These are phyloP conservation scores for Usnea hakonensis DNA, from an alignment of 495 filamentous ascomycete species.

Conservation along the genomic window DNA sequence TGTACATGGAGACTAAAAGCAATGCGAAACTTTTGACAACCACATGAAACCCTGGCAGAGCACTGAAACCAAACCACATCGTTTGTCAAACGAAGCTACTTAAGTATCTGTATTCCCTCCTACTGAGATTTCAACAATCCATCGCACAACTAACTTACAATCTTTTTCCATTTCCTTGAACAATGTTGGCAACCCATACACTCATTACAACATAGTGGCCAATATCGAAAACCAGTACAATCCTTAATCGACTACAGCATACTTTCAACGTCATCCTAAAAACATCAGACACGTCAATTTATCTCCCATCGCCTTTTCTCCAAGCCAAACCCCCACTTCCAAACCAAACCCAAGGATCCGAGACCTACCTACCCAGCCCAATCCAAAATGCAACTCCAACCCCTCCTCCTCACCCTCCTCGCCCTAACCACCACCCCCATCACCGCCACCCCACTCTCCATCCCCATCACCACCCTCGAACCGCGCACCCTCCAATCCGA, in stretches of 20 bases:
- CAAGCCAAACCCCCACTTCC: neutral
- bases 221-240: neutral
- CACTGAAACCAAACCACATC: neutral
- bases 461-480: neutral
- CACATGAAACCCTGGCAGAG: neutral
- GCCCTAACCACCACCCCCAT: neutral
- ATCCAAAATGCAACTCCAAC: neutral
- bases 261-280: neutral
- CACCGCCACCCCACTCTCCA: neutral
- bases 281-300: neutral
- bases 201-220: neutral
- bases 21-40: neutral
- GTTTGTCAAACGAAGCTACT: neutral
- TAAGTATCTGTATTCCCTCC: neutral
- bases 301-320: neutral
- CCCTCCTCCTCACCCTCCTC: neutral
- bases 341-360: neutral
- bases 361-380: too few species aligned
- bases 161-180: neutral
- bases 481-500: neutral
- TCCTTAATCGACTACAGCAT: neutral
- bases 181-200: neutral
- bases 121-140: neutral
- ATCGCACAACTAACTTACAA: neutral
- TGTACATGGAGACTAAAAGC: neutral